Conservation (phyloP, 305 asterid species). For the Fraxinus nigra region DNA sequence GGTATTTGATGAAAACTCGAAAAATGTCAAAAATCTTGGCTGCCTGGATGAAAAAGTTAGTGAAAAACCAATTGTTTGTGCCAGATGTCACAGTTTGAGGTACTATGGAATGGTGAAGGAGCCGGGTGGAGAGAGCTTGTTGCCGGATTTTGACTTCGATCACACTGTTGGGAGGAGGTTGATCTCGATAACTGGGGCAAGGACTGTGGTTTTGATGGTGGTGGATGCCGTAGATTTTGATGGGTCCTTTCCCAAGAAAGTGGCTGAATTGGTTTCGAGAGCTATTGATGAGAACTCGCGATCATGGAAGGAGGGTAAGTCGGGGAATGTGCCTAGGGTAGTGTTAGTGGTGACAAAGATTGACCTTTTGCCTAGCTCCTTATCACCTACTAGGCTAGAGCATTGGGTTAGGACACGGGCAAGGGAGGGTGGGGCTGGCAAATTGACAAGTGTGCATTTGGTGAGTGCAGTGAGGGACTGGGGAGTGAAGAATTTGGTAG, state of each 20-base stretch:
- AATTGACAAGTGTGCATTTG: conserved; percentile 66
- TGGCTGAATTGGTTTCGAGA: conserved; percentile 55
- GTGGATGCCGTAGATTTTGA: conserved; percentile 88
- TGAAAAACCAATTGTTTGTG: conserved; percentile 62
- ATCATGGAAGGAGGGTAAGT: conserved; percentile 80
- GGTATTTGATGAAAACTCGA: conserved; percentile 36
- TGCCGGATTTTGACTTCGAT: conserved; percentile 87
- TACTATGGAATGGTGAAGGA: conserved; percentile 64
- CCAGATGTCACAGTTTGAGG: conserved; percentile 85
- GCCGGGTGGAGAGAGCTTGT: conserved; percentile 60
- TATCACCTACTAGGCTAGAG: conserved; percentile 79
- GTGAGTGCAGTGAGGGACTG: conserved; percentile 83
- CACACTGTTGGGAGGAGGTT: conserved; percentile 81
- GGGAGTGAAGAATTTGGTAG: conserved; percentile 80
- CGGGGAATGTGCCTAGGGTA: conserved; percentile 76
- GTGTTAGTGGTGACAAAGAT: conserved; percentile 76
- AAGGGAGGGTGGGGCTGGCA: conserved; percentile 71
- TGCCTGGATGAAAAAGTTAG: conserved; percentile 12
- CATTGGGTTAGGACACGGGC: conserved; percentile 84
- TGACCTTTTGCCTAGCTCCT: conserved; percentile 79
- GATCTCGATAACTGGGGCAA: conserved; percentile 54
- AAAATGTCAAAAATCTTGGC: conserved; percentile 19
- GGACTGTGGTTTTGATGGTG: conserved; percentile 67
- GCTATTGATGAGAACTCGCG: conserved; percentile 59
- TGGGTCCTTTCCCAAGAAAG: conserved; percentile 83